These are phyloP conservation scores for Talaromyces pinophilus DNA, from an alignment of 2,329 filamentous ascomycete genomes.

Conservation along the genomic window DNA sequence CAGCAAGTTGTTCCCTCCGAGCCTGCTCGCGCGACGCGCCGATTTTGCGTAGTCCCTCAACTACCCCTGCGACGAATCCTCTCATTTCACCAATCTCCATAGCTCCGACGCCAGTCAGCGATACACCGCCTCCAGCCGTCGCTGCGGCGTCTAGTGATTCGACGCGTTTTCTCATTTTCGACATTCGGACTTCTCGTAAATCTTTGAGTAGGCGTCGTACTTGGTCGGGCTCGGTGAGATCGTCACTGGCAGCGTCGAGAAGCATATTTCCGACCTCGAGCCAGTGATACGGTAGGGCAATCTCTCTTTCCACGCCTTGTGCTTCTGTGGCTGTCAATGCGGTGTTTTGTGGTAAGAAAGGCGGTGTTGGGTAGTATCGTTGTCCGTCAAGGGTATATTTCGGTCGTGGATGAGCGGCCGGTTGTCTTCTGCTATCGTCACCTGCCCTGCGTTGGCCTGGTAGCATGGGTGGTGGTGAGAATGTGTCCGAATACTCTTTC, in stretches of 20 bases:
- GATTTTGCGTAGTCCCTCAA: slow-evolving; percentile 83
- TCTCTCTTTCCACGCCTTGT: slow-evolving; percentile 36
- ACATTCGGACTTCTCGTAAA: slow-evolving; percentile 81
- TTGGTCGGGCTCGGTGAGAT: slow-evolving; percentile 72
- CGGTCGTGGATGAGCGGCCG: slow-evolving; percentile 30
- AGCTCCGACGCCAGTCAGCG: slow-evolving; percentile 78
- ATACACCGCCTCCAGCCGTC: slow-evolving; percentile 63
- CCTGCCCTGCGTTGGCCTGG: slow-evolving; percentile 47
- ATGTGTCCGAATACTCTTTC: slow-evolving; percentile 62
- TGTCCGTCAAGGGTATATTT: slow-evolving; percentile 44
- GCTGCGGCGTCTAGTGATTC: slow-evolving; percentile 62
- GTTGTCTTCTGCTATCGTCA: slow-evolving; percentile 27
- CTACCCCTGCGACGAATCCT: slow-evolving; percentile 78
- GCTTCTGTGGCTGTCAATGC: slow-evolving; percentile 62
- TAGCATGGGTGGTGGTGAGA: slow-evolving; percentile 74
- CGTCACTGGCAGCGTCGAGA: slow-evolving; percentile 80
- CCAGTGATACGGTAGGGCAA: slow-evolving; percentile 84
- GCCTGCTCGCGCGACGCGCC: slow-evolving; percentile 77
- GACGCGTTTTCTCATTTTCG: slow-evolving; percentile 79
- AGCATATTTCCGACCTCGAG: slow-evolving; percentile 86
- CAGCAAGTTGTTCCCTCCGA: slow-evolving; percentile 73
- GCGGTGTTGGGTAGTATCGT: slow-evolving; percentile 58
- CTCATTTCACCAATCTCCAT: slow-evolving; percentile 91
- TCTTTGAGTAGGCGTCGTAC: slow-evolving; percentile 76
- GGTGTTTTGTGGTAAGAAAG: slow-evolving; percentile 76